These are phyloP conservation scores for Phytopythium oedochilum DNA, from an alignment of 352 stramenopile species.

Conservation along the genomic window DNA sequence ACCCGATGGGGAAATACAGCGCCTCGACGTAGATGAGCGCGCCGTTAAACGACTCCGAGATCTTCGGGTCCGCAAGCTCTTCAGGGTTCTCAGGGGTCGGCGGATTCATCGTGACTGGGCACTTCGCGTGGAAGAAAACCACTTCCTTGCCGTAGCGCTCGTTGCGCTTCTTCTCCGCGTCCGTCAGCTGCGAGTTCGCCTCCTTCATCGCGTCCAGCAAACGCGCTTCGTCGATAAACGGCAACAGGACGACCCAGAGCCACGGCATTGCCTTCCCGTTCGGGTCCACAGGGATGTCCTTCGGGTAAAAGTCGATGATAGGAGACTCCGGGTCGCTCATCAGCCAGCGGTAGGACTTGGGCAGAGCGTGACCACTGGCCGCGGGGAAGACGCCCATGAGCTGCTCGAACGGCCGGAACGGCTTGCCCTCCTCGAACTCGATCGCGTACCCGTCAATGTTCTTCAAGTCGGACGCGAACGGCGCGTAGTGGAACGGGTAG, in stretches of 20 bases:
- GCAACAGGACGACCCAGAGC: constrained; percentile 98
- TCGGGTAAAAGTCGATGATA: constrained; percentile 95
- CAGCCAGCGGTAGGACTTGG: constrained; percentile 90
- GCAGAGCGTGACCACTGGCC: constrained; percentile 94
- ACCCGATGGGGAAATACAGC: constrained; percentile 68
- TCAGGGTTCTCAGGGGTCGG: constrained; percentile 43
- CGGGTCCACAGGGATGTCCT: constrained; percentile 82
- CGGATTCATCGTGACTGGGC: constrained; percentile 30
- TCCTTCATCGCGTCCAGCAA: constrained; percentile 91
- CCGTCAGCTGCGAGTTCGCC: constrained; percentile 86
- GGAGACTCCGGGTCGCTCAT: constrained; percentile 94
- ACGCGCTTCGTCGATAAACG: constrained; percentile 96
- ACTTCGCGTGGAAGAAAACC: constrained; percentile 80
- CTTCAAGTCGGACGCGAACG: constrained; percentile 97
- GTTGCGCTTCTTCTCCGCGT: constrained; percentile 91
- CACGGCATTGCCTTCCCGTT: constrained; percentile 94
- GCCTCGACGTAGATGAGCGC: constrained; percentile 67
- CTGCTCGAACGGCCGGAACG: constrained; percentile 97
- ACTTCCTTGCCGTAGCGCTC: constrained; percentile 77
- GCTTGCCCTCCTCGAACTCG: constrained; percentile 86
- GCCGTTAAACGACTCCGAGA: constrained; percentile 67
- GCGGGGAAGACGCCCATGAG: constrained; percentile 96
- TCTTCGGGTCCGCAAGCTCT: constrained; percentile 32
- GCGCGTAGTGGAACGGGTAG: constrained; percentile 99
- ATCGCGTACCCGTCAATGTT: constrained; percentile 81